A percentile compares a stretch with the other conserved stretches of the same genome.
Conservation (phyloP, 768 basidiomycete genomes). For the Chalciporus chontae region DNA sequence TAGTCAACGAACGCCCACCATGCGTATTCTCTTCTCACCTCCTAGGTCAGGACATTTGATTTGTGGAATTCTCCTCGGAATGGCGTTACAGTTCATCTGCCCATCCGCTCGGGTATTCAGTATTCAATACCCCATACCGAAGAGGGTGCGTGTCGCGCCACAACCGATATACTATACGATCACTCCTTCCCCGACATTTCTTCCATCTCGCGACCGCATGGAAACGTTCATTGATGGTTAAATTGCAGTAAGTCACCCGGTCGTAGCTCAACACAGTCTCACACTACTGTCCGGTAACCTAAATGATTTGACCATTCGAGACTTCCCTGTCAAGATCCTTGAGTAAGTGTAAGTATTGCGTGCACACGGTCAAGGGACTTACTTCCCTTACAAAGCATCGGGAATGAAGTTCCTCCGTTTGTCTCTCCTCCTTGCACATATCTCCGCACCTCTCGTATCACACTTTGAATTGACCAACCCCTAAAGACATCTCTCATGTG, state of each 20-base stretch:
- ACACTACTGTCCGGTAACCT: background rate
- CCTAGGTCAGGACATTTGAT: background rate
- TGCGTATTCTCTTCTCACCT: background rate
- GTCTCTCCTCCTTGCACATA: background rate
- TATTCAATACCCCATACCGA: background rate
- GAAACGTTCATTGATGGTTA: background rate
- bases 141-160: background rate
- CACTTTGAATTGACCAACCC: conserved; percentile 1
- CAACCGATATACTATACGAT: background rate
- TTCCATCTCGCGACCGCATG: background rate
- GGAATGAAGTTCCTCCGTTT: background rate
- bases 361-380: background rate
- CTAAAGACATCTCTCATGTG: background rate
- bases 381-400: background rate
- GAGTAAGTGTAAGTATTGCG: background rate
- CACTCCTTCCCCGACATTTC: background rate
- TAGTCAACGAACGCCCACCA: background rate
- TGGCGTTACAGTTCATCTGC: background rate
- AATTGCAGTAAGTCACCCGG: background rate
- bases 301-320: background rate
- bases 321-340: background rate
- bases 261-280: background rate
- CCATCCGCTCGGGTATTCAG: background rate
- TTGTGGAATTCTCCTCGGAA: no score
- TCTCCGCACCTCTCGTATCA: conserved; percentile 2